Base-by-base conservation (phyloP, 176 grass and related monocot genomes). In the Oryza meyeriana region DNA sequence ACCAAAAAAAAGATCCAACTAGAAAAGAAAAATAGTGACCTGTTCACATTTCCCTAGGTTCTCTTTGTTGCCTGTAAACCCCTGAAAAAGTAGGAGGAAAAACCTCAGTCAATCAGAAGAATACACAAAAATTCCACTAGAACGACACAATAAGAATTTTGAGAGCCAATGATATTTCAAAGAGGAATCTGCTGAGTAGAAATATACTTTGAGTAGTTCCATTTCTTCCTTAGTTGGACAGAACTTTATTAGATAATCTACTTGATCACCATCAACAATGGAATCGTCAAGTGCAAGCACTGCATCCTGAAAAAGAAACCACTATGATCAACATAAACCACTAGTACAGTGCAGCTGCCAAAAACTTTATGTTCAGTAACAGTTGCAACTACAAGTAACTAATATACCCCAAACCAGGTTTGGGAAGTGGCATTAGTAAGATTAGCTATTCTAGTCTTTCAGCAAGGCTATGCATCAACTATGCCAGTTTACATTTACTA, bases 201-300 rank as follows among this genome's bases (percentile, higher is more conserved):
- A 64, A 71, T 86, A 67, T 93, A 98, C 95, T 86, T 91, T 94
- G 76, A 98, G 90, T 34, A 90, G 55, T 75, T 92, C 90, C 84
- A 95, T 89, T 86, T 98, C 95, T 61, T 95, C 95, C 81, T 95
- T 95, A 31, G 95, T 95, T 74, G 95, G 95, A 72, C 95, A 98
- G 58, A 95, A 95, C 69, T 98, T 98, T 89, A 98, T 91, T 27
- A 98, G 86, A 77, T 94, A 83, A 74, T 95, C 92, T 42, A 98
- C 84, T 84, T 98, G 92, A 88, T 98, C 95, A 48, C 78, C 84
- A 89, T 98, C 92, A 78, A 98, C 79, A 38, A 89, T 32, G 28
- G 90, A 93, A 87, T 95, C 95, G 38, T 98, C 90, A 69, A 98
- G 92, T 32, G 92, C 71, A 80, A 98, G 88, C 57, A 93, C 84